Evolutionary conservation across 257 asterid genomes (phyloP), one percentile per base, ranked within the genome.

Genomic region (Primulina tabacum): DNA sequence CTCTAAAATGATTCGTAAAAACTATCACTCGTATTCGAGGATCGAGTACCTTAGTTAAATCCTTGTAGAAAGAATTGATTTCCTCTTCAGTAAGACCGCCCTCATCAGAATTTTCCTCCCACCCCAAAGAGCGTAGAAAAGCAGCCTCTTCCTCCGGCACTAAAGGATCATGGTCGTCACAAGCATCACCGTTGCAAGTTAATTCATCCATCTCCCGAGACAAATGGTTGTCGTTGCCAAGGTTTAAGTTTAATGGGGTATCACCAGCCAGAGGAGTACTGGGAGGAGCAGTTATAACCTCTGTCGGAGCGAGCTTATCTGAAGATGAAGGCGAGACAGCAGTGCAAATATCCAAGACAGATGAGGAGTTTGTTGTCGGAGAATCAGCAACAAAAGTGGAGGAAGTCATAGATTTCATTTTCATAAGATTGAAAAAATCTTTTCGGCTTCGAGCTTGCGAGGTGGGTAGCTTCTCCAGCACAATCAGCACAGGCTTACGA

Each of bases 1-100:
- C 1, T 4, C 24, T n/a, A n/a, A 73, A 61, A 43, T 43, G 53
- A 4, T 65, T 24, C 21, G 67, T 8, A 35, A 53, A 26, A 56
- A 50, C 47, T 7, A 72, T 20, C 7, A 64, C 21, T 16, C n/a
- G 7, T 14, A 43, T 26, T 12, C 16, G 9, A 66, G 30, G 7
- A 18, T 52, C 16, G 28, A n/a, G 53, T 82, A 90, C 97, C 96
- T 92, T 84, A 20, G 81, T 71, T 66, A 83, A 77, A 52, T 89
- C 85, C 76, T 65, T 75, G 64, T 77, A 80, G 88, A 92, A 92
- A 67, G 95, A 86, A 62, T 61, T 83, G 77, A 92, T 92, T 86
- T 92, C 98, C 82, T 92, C 98, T 75, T 90, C 96, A 3, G 98
- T 92, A 14, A 92, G 93, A 70, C 86, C 96, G 30, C 81, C 95